Percentiles rank a stretch among this genome's conserved stretches.
Conservation (phyloP, 768 basidiomycete genomes). For the Suillus decipiens region DNA sequence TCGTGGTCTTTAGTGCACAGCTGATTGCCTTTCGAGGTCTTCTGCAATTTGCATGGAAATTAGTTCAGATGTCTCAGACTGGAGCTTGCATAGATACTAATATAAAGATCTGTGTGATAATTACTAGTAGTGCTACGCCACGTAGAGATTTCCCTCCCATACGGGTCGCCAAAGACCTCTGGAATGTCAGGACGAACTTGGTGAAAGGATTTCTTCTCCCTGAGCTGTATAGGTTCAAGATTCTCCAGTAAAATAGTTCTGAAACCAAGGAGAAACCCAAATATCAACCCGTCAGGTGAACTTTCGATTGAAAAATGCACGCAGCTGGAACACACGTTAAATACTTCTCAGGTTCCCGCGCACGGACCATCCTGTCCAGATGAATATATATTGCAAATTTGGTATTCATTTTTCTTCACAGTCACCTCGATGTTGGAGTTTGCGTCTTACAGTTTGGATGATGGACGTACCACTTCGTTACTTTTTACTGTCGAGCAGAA, state of each 20-base stretch:
- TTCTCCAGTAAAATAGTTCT: conserved; percentile 34
- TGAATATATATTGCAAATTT: conserved; percentile 32
- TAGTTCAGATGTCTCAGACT: background rate
- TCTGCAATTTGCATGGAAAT: too few relatives aligned
- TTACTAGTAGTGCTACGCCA: background rate
- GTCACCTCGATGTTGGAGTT: conserved; percentile 44
- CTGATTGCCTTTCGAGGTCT: background rate
- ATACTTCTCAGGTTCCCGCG: conserved; percentile 33
- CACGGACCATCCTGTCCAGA: conserved; percentile 49
- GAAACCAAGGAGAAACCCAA: conserved; percentile 51
- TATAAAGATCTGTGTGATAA: background rate
- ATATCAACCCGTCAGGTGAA: conserved; percentile 74
- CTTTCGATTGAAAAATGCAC: conserved; percentile 52
- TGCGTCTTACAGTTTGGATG: conserved; percentile 26
- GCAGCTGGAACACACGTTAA: background rate
- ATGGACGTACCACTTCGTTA: conserved; percentile 25
- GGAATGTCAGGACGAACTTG: conserved; percentile 62
- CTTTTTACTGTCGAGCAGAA: conserved; percentile 50
- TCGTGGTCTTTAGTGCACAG: background rate
- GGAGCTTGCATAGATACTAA: background rate
- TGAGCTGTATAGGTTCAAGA: conserved; percentile 57
- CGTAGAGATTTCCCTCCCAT: conserved; percentile 47
- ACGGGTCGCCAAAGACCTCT: conserved; percentile 65
- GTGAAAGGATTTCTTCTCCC: conserved; percentile 62
- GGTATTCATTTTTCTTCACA: conserved; percentile 29